Percentiles rank a stretch among this genome's conserved stretches.
Evolutionary conservation across 495 filamentous ascomycete genomes (phyloP).

Genomic region (Trichocladium uniseriatum): DNA sequence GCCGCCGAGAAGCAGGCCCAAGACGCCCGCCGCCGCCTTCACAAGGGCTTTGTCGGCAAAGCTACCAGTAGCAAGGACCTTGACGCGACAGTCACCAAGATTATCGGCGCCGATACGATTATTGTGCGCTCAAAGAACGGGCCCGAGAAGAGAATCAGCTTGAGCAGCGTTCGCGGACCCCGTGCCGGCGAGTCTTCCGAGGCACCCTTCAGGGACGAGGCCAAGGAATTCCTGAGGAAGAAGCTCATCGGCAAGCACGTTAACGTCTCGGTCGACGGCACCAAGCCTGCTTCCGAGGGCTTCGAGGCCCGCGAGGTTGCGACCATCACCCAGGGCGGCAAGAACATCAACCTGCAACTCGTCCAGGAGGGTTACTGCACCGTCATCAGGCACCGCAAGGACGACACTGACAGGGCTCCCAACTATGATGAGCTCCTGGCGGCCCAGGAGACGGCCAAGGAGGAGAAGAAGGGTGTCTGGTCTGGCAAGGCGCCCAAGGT

Average conservation of each 20-base stretch:
- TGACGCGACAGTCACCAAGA: slow-evolving; percentile 74
- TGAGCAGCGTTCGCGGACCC: slow-evolving; percentile 88
- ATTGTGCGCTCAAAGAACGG: slow-evolving; percentile 76
- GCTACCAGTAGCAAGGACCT: slow-evolving; percentile 45
- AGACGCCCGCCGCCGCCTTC: slow-evolving; percentile 59
- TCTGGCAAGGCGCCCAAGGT: slow-evolving; percentile 69
- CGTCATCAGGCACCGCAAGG: slow-evolving; percentile 85
- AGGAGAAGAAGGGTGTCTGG: slow-evolving; percentile 87
- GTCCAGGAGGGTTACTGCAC: slow-evolving; percentile 89
- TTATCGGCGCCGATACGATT: slow-evolving; percentile 83
- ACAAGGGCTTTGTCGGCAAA: slow-evolving; percentile 65
- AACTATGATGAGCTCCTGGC: slow-evolving; percentile 88
- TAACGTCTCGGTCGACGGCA: slow-evolving; percentile 76
- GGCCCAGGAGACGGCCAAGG: slow-evolving; percentile 79
- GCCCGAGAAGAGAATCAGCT: slow-evolving; percentile 75
- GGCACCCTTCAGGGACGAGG: slow-evolving; percentile 78
- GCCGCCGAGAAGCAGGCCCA: slow-evolving; percentile 83
- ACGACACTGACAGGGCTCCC: slow-evolving; percentile 83
- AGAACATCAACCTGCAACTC: slow-evolving; percentile 74
- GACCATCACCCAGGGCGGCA: slow-evolving; percentile 71
- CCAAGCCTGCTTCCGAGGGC: slow-evolving; percentile 78
- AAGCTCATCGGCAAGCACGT: slow-evolving; percentile 93
- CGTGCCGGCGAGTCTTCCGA: slow-evolving; percentile 52
- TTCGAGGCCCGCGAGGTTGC: slow-evolving; percentile 93
- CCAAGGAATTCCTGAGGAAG: slow-evolving; percentile 93